Base-by-base conservation (phyloP, 2,329 filamentous ascomycete species). In the Rosellinia necatrix region DNA sequence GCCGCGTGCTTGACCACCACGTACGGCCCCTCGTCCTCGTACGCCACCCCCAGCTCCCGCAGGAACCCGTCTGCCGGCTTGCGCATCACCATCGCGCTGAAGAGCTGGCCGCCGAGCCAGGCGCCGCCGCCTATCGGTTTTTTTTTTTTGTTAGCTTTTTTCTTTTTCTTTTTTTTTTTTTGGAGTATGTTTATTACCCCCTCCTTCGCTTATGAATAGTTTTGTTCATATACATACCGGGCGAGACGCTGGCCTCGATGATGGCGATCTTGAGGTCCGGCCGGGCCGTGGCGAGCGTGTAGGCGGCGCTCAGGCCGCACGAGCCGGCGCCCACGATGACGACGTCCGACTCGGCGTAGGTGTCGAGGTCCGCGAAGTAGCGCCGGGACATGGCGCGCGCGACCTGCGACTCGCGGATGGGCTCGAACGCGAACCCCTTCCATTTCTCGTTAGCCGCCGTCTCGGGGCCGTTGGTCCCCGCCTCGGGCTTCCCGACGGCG, bases 1-100 rank as follows among this genome's bases (percentile, higher is more conserved):
- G 92, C 90, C 29, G 92, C 92, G 75, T 96, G 92, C 84, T 94
- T 96, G 72, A 96, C 92, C 1, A 96, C 91, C 12, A 97, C 91
- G 65, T 89, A 94, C 76, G 89, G 83, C 49, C 89, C 90, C 69
- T 96, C 92, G 61, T 96, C 91, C 68, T 96, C 92, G 70, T 88
- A 96, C 0, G 90, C 86, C 6, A 96, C 87, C 56, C 89, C 91
- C 13, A 96, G 75, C 68, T 96, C 91, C 37, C 82, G 79, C 56
- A 96, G 79, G 79, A 96, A 96, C 53, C 83, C 83, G 70, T 96
- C 89, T 49, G 92, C 92, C 10, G 92, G 91, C 80, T 94, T 96
- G 68, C 92, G 89, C 87, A 97, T 92, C 44, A 96, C 83, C 92
- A 96, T 96, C 70, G 92, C 92, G 59, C 86, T 90, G 84, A 97